phyloP scores from a whole-genome alignment of 2,329 filamentous ascomycete genomes.

The Phyllosticta paracitricarpa region DNA sequence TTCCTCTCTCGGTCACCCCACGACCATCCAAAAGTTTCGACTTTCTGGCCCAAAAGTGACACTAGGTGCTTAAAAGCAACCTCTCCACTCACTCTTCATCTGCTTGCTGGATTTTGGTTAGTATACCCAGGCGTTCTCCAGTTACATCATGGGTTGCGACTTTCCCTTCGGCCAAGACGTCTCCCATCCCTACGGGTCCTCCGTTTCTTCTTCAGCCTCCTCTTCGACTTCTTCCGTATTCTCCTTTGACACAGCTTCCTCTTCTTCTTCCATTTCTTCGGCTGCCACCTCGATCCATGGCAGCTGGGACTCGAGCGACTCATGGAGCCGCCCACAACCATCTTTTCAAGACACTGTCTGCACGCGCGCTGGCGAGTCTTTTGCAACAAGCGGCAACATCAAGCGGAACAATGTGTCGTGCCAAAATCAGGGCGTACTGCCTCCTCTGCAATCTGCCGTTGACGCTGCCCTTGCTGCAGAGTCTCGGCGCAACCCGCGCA shows the following conservation, averaged over 20 bases:
- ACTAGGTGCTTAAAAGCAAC: slow-evolving; percentile 11
- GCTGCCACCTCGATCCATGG: slow-evolving; percentile 52
- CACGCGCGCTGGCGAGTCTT: slow-evolving; percentile 16
- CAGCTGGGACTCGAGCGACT: slow-evolving; percentile 32
- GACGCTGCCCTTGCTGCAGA: slow-evolving; percentile 46
- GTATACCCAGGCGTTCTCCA: slow-evolving; percentile 10
- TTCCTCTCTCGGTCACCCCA: slow-evolving; percentile 29
- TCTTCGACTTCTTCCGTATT: slow-evolving; percentile 70
- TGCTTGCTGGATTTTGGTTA: slow-evolving; percentile 9
- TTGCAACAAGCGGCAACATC: slow-evolving; percentile 18
- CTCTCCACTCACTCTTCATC: slow-evolving; percentile 12
- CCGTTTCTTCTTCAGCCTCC: slow-evolving; percentile 64
- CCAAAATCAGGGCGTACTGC: slow-evolving; percentile 19
- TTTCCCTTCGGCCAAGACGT: slow-evolving; percentile 15
- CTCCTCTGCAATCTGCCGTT: slow-evolving; percentile 22
- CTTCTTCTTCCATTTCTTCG: slow-evolving; percentile 43
- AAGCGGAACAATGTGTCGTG: slow-evolving; percentile 25
- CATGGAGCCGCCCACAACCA: slow-evolving; percentile 19
- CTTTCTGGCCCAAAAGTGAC: slow-evolving; percentile 8
- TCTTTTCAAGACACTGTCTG: slow-evolving; percentile 18
- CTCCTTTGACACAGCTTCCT: slow-evolving; percentile 56
- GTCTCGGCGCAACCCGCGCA: slow-evolving; percentile 53
- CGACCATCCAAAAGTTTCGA: slow-evolving; percentile 16
- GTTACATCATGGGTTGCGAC: slow-evolving; percentile 29
- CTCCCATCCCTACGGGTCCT: slow-evolving; percentile 54